Evolutionary conservation across 164 flowering plant species (phyloP), one percentile per base, ranked within the genome.

Genomic region (Kingdonia uniflora): DNA sequence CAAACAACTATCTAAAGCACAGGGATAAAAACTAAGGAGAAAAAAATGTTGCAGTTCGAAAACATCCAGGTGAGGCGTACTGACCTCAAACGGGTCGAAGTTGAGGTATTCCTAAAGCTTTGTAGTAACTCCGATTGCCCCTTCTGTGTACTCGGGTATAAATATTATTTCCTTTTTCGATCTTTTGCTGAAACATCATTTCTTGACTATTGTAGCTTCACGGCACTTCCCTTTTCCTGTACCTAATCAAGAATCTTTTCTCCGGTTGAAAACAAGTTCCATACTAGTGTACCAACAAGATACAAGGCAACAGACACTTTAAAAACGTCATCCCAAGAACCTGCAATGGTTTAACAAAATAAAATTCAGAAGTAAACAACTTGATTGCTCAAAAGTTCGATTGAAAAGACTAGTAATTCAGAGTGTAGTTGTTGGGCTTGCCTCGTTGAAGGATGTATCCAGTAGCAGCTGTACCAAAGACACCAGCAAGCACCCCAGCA

Each of bases 401-500:
- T 10, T 16, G 7, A 21, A 23, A 33, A 10, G 13, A 14, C 25
- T 42, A 19, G 21, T 5, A 6, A 10, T 6, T 43, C 14, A 19
- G 46, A 49, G 5, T 5, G 19, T 17, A 35, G 3, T 39, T 40
- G 6, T 29, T 24, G 55, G 17, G 40, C 54, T 25, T 67, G 82
- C 98, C 96, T 65, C 71, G 69, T 71, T 87, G 95, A 65, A 92
- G 94, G 49, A 92, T 92, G 76, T 78, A 85, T 55, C 98, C 98
- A 3, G 98, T 92, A 43, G 88, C 95, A 55, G 96, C 96, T 20
- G 98, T 92, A 22, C 95, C 98, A 63, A 92, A 78, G 62, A 92
- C 96, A 58, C 96, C 98, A 43, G 96, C 98, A 24, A 92, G 90
- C 54, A 87, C 98, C 52, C 98, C 98, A 11, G 98, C 98, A 2